These are phyloP conservation scores for Aphanomyces astaci DNA, from an alignment of 352 stramenopile species.

Conservation along the genomic window DNA sequence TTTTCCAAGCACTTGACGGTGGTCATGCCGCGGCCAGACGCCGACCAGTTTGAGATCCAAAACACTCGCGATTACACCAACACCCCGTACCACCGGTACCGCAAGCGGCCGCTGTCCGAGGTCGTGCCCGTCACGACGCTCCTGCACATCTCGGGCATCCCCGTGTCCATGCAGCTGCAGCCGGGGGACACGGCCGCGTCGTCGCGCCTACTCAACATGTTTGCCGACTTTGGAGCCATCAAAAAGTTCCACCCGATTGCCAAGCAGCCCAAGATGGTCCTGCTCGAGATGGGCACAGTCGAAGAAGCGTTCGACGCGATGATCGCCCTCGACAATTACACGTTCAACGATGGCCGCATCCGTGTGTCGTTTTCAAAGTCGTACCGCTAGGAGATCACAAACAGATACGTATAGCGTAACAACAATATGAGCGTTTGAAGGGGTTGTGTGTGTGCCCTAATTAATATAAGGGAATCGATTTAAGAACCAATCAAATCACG, in stretches of 20 bases:
- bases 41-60: conserved; percentile 72
- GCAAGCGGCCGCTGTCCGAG: conserved; percentile 49
- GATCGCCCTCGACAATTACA: conserved; percentile 57
- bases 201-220: conserved; percentile 42
- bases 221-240: conserved; percentile 59
- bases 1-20: conserved; percentile 76
- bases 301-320: conserved; percentile 72
- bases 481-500: no score
- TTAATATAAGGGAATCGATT: no score
- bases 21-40: conserved; percentile 72
- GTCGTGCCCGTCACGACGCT: conserved; percentile 52
- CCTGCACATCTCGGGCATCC: conserved; percentile 70
- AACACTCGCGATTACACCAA: conserved; percentile 73
- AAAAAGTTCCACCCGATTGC: conserved; percentile 68
- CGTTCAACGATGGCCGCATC: conserved; percentile 63
- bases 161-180: conserved; percentile 43
- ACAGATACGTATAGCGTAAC: no score
- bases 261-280: conserved; percentile 68
- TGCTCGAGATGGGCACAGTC: conserved; percentile 64
- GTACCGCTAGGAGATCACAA: conserved; percentile 28
- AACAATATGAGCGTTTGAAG: no score
- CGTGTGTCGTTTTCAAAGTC: conserved; percentile 76
- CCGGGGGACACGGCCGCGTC: not conserved
- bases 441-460: no score
- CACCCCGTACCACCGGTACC: conserved; percentile 71